Conservation (phyloP, 495 filamentous ascomycete species). For the Sordaria brevicollis region DNA sequence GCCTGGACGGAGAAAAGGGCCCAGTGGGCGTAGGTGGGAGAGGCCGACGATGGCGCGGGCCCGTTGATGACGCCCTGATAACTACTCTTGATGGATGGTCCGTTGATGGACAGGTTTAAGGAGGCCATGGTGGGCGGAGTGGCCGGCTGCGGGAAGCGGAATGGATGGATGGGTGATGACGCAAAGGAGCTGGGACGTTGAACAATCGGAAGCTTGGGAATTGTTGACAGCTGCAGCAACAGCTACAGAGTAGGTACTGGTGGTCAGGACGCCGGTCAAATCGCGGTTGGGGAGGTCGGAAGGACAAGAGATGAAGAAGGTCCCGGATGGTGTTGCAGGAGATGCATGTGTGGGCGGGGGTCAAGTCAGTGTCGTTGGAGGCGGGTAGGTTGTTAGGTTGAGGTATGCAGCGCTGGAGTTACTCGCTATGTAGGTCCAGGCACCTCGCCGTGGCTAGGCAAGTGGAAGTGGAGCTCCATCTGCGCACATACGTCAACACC, state of each 20-base stretch:
- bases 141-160: background rate
- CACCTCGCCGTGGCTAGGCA: background rate
- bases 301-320: background rate
- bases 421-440: too few relatives aligned
- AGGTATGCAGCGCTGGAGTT: background rate
- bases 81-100: conserved; percentile 82
- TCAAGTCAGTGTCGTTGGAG: too few relatives aligned
- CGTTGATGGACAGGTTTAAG: conserved; percentile 83
- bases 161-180: background rate
- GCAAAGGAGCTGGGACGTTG: background rate
- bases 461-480: background rate
- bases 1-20: conserved; percentile 85
- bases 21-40: conserved; percentile 58
- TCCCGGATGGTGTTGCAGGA: background rate
- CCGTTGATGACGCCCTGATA: conserved; percentile 82
- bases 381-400: background rate
- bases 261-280: background rate
- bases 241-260: background rate
- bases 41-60: conserved; percentile 49
- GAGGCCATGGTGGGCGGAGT: conserved; percentile 58
- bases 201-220: background rate
- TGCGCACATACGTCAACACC: background rate
- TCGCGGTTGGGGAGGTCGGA: background rate
- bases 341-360: too few relatives aligned
- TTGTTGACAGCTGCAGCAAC: background rate